phyloP scores from a whole-genome alignment of 495 filamentous ascomycete genomes.

The Lindgomyces ingoldianus region DNA sequence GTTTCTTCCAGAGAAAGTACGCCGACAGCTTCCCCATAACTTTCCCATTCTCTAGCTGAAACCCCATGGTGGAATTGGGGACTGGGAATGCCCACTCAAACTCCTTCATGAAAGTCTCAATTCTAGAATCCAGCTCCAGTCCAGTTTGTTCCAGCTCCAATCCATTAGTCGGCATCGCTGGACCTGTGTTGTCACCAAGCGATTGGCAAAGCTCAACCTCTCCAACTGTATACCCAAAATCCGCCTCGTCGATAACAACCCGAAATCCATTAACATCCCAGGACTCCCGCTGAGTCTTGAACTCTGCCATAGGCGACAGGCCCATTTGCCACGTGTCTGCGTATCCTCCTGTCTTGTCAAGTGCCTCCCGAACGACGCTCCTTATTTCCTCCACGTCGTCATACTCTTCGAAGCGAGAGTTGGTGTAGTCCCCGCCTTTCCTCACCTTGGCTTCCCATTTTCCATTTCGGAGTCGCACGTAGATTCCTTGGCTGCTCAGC shows the following conservation, averaged over 20 bases:
- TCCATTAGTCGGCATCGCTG: background rate
- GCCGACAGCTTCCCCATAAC: conserved; percentile 6
- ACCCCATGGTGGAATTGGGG: no score
- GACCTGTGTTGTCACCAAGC: background rate
- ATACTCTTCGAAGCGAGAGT: conserved; percentile 2
- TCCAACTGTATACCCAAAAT: conserved; percentile 1
- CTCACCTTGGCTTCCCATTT: conserved; percentile 12
- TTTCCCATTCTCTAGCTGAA: no score
- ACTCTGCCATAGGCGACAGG: background rate
- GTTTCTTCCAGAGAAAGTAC: conserved; percentile 5
- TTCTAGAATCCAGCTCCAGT: background rate
- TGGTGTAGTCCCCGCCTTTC: background rate
- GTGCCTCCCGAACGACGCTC: background rate
- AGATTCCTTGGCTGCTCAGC: background rate
- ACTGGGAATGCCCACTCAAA: background rate
- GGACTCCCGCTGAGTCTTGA: background rate
- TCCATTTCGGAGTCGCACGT: conserved; percentile 5
- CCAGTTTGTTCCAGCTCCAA: background rate
- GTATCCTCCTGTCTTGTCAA: background rate
- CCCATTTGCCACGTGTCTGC: background rate
- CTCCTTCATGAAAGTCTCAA: conserved; percentile 3
- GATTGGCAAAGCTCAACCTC: conserved; percentile 1
- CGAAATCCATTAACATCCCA: conserved; percentile 4
- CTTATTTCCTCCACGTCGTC: background rate
- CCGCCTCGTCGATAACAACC: conserved; percentile 11